Percentiles rank a stretch among this genome's conserved stretches.
Evolutionary conservation across 2,329 filamentous ascomycete species (phyloP).

Genomic region (Raffaelea ambrosiae): DNA sequence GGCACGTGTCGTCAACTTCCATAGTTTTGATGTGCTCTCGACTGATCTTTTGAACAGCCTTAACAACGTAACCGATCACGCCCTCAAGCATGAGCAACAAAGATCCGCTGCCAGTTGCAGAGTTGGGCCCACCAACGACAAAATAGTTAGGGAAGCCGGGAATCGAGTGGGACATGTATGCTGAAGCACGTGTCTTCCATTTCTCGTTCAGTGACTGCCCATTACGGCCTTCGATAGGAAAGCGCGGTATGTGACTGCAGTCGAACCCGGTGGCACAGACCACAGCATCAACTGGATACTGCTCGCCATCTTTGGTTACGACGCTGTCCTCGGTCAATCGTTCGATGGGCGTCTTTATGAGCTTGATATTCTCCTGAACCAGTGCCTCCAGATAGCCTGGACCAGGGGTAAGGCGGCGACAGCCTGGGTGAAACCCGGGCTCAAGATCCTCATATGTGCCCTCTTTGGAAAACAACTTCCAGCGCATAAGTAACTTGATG

Average conservation of each 20-base stretch:
- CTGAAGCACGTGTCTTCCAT: slow-evolving; percentile 30
- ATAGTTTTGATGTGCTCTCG: slow-evolving; percentile 38
- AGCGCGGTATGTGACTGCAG: slow-evolving; percentile 40
- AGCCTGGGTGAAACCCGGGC: slow-evolving; percentile 37
- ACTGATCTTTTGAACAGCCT: slow-evolving; percentile 38
- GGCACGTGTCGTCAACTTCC: slow-evolving; percentile 31
- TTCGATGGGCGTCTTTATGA: slow-evolving; percentile 35
- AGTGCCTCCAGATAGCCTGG: slow-evolving; percentile 39
- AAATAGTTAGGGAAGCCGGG: slow-evolving; percentile 45
- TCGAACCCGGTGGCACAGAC: slow-evolving; percentile 50
- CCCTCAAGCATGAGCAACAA: slow-evolving; percentile 41
- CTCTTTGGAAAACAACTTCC: slow-evolving; percentile 34
- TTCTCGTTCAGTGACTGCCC: slow-evolving; percentile 41
- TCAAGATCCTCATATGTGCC: slow-evolving; percentile 40
- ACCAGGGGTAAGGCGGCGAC: slow-evolving; percentile 39
- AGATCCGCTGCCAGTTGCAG: slow-evolving; percentile 39
- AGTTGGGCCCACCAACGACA: slow-evolving; percentile 41
- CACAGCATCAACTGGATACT: slow-evolving; percentile 43
- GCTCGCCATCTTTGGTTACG: slow-evolving; percentile 32
- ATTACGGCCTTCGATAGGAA: slow-evolving; percentile 37
- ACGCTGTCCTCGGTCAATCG: slow-evolving; percentile 36
- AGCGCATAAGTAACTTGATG: slow-evolving; percentile 35
- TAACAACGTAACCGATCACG: slow-evolving; percentile 40
- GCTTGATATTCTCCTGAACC: slow-evolving; percentile 34
- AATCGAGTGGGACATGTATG: slow-evolving; percentile 43